Evolutionary conservation across 2,329 filamentous ascomycete genomes (phyloP), one percentile per base, ranked within the genome.

Genomic region (Aspergillus thermomutatus): DNA sequence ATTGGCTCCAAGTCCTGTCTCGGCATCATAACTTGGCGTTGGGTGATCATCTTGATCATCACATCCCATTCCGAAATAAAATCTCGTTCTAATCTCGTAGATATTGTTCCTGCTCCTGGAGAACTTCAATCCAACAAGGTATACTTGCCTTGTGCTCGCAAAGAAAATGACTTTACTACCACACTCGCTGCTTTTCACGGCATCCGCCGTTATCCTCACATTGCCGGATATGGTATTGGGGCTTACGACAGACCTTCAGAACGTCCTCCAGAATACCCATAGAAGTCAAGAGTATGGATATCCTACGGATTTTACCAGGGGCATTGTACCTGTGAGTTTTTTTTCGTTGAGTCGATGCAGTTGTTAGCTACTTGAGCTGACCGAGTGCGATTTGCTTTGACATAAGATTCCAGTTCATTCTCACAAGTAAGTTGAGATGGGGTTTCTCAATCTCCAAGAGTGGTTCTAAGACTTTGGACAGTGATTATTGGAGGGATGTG

Each of bases 231-330:
- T 61, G n/a, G 69, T 61, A 27, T 50, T 58, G 17, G 70, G 58
- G 40, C 59, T 80, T 25, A 77, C 79, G 11, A 71, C 75, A 17
- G 73, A 77, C 43, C 71, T 87, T 48, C 82, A 86, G 64, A 79
- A 80, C 56, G 82, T 87, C 52, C 68, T 87, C 52, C 74, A 77
- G 54, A 80, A 84, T 62, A 83, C 82, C 5, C 77, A 83, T 63
- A 70, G 75, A 23, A 79, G 77, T 49, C 71, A 77, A 9, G 73
- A 80, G 21, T 86, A 86, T 69, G 77, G 69, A 19, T 87, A 87
- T 70, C 84, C 84, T 0, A 87, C 84, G 0, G 82, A 84, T 64
- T 75, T 87, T 21, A 87, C 84, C 1, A 77, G 83, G 58, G 83
- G 79, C 1, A 84, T 87, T 58, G 65, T 85, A 28, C 84, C 84